Conservation (phyloP, 352 stramenopile species). For the Globisporangium recalcitrans region DNA sequence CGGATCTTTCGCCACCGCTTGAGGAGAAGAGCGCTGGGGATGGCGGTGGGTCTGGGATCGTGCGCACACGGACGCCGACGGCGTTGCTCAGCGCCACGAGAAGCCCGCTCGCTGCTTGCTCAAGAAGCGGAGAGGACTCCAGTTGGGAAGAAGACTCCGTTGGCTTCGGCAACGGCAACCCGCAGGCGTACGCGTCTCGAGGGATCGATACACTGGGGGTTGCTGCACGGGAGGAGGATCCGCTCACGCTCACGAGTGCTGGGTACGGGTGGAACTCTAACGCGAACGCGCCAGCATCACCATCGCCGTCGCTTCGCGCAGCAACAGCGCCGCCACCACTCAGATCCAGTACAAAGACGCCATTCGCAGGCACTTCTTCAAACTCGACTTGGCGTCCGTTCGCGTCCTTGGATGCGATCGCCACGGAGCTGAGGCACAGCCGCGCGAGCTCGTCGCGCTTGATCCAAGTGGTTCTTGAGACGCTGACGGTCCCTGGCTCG, state of each 20-base stretch:
- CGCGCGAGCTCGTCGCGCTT: constrained; percentile 17
- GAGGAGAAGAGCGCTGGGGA: neutral
- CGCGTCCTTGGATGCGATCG: constrained; percentile 22
- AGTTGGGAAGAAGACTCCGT: neutral
- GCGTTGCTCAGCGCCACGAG: constrained; percentile 69
- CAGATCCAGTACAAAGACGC: constrained; percentile 73
- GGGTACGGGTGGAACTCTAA: constrained; percentile 41
- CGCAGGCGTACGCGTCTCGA: constrained; percentile 29
- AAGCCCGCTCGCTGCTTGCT: constrained; percentile 35
- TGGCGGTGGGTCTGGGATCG: constrained; percentile 27
- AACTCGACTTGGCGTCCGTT: constrained; percentile 17
- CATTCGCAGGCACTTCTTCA: constrained; percentile 70
- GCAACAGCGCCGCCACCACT: neutral
- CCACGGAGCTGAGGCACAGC: constrained; percentile 46
- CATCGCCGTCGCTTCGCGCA: too few relatives aligned
- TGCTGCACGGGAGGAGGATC: neutral
- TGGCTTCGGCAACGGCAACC: constrained; percentile 14
- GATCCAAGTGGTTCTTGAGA: constrained; percentile 2
- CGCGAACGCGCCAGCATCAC: too few relatives aligned
- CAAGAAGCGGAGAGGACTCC: constrained; percentile 9
- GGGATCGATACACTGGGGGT: neutral
- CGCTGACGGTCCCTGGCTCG: neutral
- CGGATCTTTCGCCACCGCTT: neutral
- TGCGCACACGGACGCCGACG: constrained; percentile 75
- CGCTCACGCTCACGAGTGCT: constrained; percentile 11